phyloP scores from a whole-genome alignment of 2,329 filamentous ascomycete species.

The Albifimbria verrucaria region DNA sequence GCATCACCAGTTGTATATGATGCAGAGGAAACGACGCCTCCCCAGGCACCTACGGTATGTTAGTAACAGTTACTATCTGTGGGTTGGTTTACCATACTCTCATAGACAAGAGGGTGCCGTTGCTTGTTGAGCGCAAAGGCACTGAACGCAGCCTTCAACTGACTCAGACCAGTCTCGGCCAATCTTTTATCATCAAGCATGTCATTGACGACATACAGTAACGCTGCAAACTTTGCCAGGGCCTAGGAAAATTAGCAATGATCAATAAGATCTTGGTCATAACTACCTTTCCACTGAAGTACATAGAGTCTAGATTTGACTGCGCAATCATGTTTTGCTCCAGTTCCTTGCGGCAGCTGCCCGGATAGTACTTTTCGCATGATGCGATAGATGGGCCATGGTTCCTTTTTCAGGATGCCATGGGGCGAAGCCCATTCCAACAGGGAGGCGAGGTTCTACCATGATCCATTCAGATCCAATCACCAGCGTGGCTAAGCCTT shows the following conservation, averaged over 20 bases:
- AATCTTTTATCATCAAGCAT: slow-evolving; percentile 57
- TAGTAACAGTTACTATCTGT: slow-evolving; percentile 6
- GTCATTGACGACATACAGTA: slow-evolving; percentile 64
- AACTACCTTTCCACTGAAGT: slow-evolving; percentile 79
- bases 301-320: slow-evolving; percentile 80
- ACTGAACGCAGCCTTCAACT: slow-evolving; percentile 64
- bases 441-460: slow-evolving; percentile 69
- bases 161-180: slow-evolving; percentile 54
- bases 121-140: slow-evolving; percentile 67
- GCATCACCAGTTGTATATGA: slow-evolving; percentile 67
- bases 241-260: slow-evolving; percentile 39
- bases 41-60: slow-evolving; percentile 58
- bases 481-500: slow-evolving; percentile 74
- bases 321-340: slow-evolving; percentile 71
- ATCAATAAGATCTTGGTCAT: neutral
- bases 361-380: slow-evolving; percentile 57
- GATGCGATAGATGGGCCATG: slow-evolving; percentile 43
- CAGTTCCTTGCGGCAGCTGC: slow-evolving; percentile 67
- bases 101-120: slow-evolving; percentile 62
- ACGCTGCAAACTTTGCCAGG: slow-evolving; percentile 70
- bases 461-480: slow-evolving; percentile 74
- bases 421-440: slow-evolving; percentile 72
- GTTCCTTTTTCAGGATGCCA: slow-evolving; percentile 60
- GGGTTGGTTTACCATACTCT: slow-evolving; percentile 40
- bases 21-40: slow-evolving; percentile 74